Evolutionary conservation across 164 flowering plant species (phyloP), one percentile per base, ranked within the genome.

Genomic region (Cinnamomum micranthum): DNA sequence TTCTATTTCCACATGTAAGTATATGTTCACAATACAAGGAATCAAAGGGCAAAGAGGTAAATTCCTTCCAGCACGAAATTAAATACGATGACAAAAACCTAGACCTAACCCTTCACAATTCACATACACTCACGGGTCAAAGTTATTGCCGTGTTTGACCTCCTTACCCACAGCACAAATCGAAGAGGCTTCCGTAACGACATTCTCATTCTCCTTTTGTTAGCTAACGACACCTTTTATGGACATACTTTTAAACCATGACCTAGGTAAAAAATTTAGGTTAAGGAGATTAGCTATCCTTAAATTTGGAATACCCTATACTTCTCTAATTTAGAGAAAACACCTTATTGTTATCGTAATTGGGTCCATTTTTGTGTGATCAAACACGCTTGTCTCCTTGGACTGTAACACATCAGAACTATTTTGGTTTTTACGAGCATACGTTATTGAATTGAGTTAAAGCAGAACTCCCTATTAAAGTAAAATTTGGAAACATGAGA

Each of bases 121-220:
- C 13, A 0, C 35, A 11, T 28, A 17, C 25, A 28, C 69, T 19
- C 9, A 28, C 2, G 25, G 71, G 71, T 22, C 58, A 35, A 55
- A 41, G 68, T 64, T 35, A 68, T 51, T 74, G 76, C 76, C 76
- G 76, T 74, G 71, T 74, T 74, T 74, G 76, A 74, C 76, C 76
- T 68, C 50, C 28, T 17, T 13, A 0, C 20, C 69, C 47, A 6
- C 20, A 14, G 1, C 20, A 27, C 14, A 1, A 31, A 17, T 5
- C 19, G 2, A 66, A 66, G 5, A 13, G 19, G n/a, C 69, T 12
- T 22, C 24, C 3, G 13, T 25, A 22, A 20, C 25, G 67, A 64
- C 25, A 23, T 25, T 10, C 25, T 7, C 28, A 7, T 14, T 27
- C 35, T 31, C 35, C 35, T 27, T 15, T 20, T 22, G 22, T 64